Conservation (phyloP, 345 rosid genomes). For the Melaleuca quinquenervia region DNA sequence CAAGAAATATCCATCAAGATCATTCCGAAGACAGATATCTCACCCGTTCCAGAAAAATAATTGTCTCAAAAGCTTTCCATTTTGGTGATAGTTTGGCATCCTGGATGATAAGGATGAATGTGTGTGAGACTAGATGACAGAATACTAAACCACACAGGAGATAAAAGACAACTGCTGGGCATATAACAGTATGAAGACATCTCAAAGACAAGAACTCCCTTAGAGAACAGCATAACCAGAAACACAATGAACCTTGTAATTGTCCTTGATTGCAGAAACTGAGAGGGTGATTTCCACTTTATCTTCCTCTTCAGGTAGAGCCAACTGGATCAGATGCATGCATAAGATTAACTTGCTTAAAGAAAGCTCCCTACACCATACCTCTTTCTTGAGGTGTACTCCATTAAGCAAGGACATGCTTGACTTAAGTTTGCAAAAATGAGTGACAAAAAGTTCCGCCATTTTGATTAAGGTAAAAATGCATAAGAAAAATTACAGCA, state of each 20-base stretch:
- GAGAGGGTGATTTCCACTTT: slow-evolving; percentile 31
- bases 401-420: background rate
- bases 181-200: background rate
- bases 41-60: slow-evolving; percentile 78
- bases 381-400: background rate
- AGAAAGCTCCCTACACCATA: background rate
- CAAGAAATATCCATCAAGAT: background rate
- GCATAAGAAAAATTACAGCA: background rate
- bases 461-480: background rate
- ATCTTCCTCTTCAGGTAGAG: slow-evolving; percentile 22
- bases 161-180: background rate
- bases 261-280: slow-evolving; percentile 50
- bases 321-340: slow-evolving; percentile 12
- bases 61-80: slow-evolving; percentile 93
- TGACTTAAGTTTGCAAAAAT: background rate
- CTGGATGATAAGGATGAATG: slow-evolving; percentile 17
- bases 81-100: slow-evolving; percentile 57
- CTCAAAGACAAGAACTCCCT: background rate
- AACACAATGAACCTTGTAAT: slow-evolving; percentile 46
- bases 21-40: slow-evolving; percentile 8
- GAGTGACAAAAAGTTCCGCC: background rate
- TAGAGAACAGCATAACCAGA: background rate
- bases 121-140: background rate
- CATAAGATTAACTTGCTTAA: background rate
- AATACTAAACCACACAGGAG: background rate